Percentiles rank a stretch among this genome's conserved stretches.
phyloP scores from a whole-genome alignment of 768 basidiomycete species.

The Lentinula detonsa region DNA sequence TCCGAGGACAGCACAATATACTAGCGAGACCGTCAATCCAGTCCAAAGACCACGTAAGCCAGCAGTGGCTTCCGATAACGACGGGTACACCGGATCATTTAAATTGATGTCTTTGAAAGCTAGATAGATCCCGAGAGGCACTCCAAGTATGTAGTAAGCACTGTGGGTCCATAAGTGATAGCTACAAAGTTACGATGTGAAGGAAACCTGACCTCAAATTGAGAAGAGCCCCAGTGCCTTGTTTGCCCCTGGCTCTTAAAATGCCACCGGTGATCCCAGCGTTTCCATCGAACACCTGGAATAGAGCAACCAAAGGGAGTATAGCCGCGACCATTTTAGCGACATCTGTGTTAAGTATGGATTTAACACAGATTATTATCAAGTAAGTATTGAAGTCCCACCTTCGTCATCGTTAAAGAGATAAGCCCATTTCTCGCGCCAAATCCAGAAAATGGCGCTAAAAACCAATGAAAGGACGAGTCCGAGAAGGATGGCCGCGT shows the following conservation, averaged over 20 bases:
- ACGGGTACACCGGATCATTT: background rate
- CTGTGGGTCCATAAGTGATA: slow-evolving; percentile 13
- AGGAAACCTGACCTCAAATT: slow-evolving; percentile 21
- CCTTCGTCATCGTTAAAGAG: slow-evolving; percentile 67
- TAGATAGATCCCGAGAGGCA: slow-evolving; percentile 59
- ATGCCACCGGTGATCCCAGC: slow-evolving; percentile 47
- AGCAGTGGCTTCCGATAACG: slow-evolving; percentile 17
- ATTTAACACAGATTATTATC: background rate
- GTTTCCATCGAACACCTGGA: slow-evolving; percentile 60
- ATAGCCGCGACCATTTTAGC: slow-evolving; percentile 41
- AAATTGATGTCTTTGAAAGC: slow-evolving; percentile 30
- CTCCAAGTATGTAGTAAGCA: slow-evolving; percentile 53
- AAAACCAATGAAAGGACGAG: slow-evolving; percentile 54
- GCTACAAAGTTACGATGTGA: background rate
- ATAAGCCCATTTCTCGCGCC: slow-evolving; percentile 63
- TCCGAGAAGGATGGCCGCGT: slow-evolving; percentile 60
- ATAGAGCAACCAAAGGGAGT: slow-evolving; percentile 50
- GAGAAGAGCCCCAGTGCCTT: slow-evolving; percentile 47
- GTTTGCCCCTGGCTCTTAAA: slow-evolving; percentile 58
- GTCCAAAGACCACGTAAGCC: slow-evolving; percentile 61
- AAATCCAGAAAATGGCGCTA: slow-evolving; percentile 59
- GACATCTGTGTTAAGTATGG: slow-evolving; percentile 14
- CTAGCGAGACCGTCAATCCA: slow-evolving; percentile 46
- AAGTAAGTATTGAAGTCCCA: slow-evolving; percentile 16
- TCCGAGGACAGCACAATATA: slow-evolving; percentile 33